A percentile compares a stretch with the other conserved stretches of the same genome.
Conservation (phyloP, 164 flowering plant genomes). For the Magnolia sinica region DNA sequence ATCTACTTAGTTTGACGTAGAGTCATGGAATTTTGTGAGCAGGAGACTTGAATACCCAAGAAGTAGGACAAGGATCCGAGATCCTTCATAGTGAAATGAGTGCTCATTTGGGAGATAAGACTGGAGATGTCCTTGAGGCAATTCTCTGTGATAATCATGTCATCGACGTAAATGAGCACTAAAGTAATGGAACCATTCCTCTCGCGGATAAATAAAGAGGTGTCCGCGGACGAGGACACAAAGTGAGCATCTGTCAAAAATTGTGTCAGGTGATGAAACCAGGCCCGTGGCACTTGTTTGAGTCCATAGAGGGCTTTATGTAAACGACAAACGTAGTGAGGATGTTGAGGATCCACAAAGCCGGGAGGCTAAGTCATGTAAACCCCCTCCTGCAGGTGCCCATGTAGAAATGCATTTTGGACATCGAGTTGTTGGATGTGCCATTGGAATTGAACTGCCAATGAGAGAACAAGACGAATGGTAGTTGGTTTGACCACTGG, state of each 20-base stretch:
- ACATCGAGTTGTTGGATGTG: slow-evolving; percentile 1
- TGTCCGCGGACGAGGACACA: not conserved
- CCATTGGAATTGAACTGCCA: not conserved
- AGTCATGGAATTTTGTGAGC: too few relatives aligned
- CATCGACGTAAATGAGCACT: slow-evolving; percentile 1
- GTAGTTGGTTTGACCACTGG: slow-evolving; percentile 11
- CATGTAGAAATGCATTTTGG: slow-evolving; percentile 1
- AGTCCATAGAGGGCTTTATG: not conserved
- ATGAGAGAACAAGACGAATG: not conserved
- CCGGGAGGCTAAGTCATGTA: slow-evolving; percentile 10
- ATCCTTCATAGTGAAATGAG: not conserved
- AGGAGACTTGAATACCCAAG: not conserved
- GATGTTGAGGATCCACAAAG: not conserved
- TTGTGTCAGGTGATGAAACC: not conserved
- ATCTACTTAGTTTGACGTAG: not conserved
- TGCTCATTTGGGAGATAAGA: not conserved
- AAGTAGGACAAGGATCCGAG: not conserved
- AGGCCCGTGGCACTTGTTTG: not conserved
- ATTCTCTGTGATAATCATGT: not conserved
- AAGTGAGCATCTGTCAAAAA: not conserved
- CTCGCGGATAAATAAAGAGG: not conserved
- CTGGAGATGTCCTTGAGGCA: not conserved
- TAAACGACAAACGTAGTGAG: not conserved
- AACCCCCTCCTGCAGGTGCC: not conserved
- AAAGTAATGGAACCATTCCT: too few relatives aligned